Percentiles rank a stretch among this genome's conserved stretches.
These are phyloP conservation scores for Ophiorrhiza pumila DNA, from an alignment of 257 asterid genomes.

Conservation along the genomic window DNA sequence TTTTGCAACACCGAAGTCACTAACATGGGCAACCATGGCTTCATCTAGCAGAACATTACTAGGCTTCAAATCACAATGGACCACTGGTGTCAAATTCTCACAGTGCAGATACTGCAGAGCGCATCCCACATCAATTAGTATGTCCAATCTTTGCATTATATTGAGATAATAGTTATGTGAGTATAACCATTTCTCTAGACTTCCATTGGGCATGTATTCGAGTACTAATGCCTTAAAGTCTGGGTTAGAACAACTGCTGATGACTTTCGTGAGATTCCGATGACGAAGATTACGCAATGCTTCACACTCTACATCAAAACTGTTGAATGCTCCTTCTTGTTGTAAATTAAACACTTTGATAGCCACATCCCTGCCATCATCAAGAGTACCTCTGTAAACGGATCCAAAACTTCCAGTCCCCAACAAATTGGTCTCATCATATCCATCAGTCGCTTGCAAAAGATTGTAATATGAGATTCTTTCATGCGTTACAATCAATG, in stretches of 20 bases:
- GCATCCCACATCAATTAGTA: not conserved
- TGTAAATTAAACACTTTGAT: slow-evolving; percentile 2
- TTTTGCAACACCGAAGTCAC: slow-evolving; percentile 5
- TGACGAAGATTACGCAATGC: not conserved
- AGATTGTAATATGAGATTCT: no score
- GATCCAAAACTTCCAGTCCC: no score
- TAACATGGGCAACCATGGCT: no score
- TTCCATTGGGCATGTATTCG: slow-evolving; percentile 6
- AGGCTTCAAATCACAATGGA: slow-evolving; percentile 9
- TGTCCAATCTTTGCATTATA: not conserved
- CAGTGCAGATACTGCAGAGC: slow-evolving; percentile 10
- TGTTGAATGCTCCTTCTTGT: not conserved
- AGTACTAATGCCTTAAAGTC: slow-evolving; percentile 4
- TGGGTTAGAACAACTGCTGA: not conserved
- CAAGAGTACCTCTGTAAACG: not conserved
- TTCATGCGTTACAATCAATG: not conserved
- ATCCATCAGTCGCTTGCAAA: no score
- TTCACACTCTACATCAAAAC: slow-evolving; percentile 4
- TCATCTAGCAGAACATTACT: no score
- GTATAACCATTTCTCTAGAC: slow-evolving; percentile 11
- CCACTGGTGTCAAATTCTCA: not conserved
- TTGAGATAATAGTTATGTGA: not conserved
- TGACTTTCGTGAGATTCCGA: not conserved
- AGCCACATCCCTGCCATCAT: not conserved
- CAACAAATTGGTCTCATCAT: no score